phyloP scores from a whole-genome alignment of 306 rosid species.

The Citrullus colocynthis region DNA sequence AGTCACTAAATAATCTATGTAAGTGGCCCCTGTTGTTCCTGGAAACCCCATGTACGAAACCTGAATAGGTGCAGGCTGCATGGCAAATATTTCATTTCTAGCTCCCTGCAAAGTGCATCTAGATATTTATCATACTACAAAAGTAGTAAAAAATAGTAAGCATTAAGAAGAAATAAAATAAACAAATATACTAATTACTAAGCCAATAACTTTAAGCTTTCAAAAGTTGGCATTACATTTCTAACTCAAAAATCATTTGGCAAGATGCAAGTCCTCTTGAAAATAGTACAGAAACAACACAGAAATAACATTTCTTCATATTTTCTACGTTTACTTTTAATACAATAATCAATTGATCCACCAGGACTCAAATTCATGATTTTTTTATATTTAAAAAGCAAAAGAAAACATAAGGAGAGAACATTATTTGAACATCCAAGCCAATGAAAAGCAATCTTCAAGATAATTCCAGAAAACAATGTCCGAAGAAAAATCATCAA shows the following conservation, averaged over 20 bases:
- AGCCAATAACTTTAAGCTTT: background rate
- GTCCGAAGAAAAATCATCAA: background rate
- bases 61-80: slow-evolving; percentile 95
- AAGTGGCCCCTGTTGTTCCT: slow-evolving; percentile 90
- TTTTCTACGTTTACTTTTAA: background rate
- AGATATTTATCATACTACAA: background rate
- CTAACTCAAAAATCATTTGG: background rate
- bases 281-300: background rate
- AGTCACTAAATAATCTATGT: slow-evolving; percentile 76
- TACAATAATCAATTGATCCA: background rate
- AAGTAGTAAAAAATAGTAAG: background rate
- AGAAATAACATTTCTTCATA: background rate
- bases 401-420: background rate
- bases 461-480: background rate
- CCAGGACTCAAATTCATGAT: background rate
- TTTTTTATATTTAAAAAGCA: background rate
- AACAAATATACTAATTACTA: background rate
- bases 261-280: background rate
- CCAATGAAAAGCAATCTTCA: background rate
- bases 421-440: background rate
- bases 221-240: background rate
- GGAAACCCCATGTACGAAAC: slow-evolving; percentile 99
- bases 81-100: slow-evolving; percentile 87
- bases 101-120: slow-evolving; percentile 58
- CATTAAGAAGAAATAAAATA: background rate